phyloP scores from a whole-genome alignment of 257 asterid species.

The Solanum microdontum region DNA sequence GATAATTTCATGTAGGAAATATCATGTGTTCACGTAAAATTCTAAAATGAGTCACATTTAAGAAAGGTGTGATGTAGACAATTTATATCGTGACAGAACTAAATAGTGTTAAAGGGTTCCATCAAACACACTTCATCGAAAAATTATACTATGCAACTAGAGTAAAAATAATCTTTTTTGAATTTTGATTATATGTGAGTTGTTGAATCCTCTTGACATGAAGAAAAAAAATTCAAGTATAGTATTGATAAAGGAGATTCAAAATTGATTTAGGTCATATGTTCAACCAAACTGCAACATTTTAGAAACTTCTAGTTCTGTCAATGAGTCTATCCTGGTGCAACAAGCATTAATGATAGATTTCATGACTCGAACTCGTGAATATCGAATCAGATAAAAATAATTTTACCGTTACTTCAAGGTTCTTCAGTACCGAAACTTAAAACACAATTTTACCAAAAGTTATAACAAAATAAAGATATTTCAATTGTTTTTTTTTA shows the following conservation, averaged over 20 bases:
- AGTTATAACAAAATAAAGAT: neutral
- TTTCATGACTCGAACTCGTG: neutral
- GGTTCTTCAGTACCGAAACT: neutral
- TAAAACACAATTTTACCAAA: neutral
- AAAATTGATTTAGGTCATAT: too few species aligned
- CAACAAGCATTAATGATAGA: neutral
- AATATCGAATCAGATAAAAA: neutral
- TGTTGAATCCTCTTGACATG: neutral
- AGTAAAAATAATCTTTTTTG: neutral
- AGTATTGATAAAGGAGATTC: neutral
- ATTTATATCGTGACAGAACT: neutral
- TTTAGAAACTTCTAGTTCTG: too few species aligned
- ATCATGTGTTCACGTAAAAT: neutral
- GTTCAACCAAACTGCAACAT: neutral
- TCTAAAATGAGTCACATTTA: accelerated
- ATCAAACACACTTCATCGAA: neutral
- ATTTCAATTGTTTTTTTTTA: too few species aligned
- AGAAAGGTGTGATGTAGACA: neutral
- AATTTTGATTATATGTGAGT: neutral
- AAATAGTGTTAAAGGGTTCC: neutral
- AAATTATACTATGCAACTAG: neutral
- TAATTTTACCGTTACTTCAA: neutral
- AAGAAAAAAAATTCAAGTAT: too few species aligned
- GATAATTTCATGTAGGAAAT: neutral
- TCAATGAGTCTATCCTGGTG: neutral